A percentile compares a stretch with the other conserved stretches of the same genome.
Conservation (phyloP, 805 yeast species). For the Kodamaea hsintzibuensis region DNA sequence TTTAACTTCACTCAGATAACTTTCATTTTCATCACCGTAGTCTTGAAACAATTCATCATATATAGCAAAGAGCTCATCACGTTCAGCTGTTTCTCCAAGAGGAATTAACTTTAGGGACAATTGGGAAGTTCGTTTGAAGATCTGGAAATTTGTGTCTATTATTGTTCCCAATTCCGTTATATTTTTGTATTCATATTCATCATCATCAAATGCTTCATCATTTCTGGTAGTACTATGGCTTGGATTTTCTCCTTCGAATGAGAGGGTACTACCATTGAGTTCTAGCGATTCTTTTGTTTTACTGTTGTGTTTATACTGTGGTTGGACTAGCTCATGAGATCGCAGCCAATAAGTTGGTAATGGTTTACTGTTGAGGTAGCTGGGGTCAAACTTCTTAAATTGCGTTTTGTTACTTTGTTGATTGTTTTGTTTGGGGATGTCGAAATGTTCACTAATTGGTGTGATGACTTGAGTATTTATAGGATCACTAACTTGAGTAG, state of each 20-base stretch:
- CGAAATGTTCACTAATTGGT: not conserved
- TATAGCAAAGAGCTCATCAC: not conserved
- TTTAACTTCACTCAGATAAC: not conserved
- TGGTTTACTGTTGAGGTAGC: not conserved
- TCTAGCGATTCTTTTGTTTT: not conserved
- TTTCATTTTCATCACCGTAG: constrained; percentile 3
- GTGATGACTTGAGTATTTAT: not conserved
- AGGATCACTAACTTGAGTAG: not conserved
- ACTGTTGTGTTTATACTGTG: not conserved
- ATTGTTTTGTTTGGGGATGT: not conserved
- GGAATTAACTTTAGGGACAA: constrained; percentile 5
- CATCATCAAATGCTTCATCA: constrained; percentile 10
- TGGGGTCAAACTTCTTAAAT: not conserved
- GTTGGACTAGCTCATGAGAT: not conserved
- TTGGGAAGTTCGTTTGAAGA: constrained; percentile 13
- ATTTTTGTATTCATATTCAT: constrained; percentile 9
- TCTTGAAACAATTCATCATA: constrained; percentile 5
- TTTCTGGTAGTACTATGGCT: constrained; percentile 19
- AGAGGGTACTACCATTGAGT: not conserved
- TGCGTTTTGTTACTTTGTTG: not conserved
- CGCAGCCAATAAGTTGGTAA: not conserved
- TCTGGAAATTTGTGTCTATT: constrained; percentile 16
- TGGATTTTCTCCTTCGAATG: constrained; percentile 16
- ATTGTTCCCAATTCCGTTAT: constrained; percentile 13
- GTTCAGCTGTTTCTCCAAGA: not conserved